Evolutionary conservation across 1,139 yeast genomes (phyloP).

Genomic region (Geotrichum cucujoidarum): DNA sequence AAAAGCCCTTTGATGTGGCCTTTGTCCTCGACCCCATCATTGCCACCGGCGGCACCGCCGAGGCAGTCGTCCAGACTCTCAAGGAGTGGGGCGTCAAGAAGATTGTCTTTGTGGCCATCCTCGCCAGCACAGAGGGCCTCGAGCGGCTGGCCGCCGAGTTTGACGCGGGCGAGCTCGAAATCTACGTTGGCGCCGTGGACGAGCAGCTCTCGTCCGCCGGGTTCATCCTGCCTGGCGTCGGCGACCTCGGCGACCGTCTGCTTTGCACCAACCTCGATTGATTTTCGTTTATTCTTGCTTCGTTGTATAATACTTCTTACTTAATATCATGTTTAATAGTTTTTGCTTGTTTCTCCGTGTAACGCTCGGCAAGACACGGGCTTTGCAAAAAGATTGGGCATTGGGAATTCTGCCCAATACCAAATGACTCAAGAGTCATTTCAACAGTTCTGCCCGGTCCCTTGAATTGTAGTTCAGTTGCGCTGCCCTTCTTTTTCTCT

Average conservation of each 20-base stretch:
- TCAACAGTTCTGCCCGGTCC: too few species aligned
- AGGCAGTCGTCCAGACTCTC: constrained; percentile 35
- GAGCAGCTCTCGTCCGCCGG: constrained; percentile 29
- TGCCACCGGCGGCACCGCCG: constrained; percentile 39
- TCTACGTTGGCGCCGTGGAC: constrained; percentile 35
- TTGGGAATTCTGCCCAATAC: too few species aligned
- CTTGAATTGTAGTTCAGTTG: too few species aligned
- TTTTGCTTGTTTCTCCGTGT: too few species aligned
- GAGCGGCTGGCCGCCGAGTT: constrained; percentile 29
- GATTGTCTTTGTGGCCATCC: constrained; percentile 31
- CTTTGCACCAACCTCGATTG: constrained; percentile 16
- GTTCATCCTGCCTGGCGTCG: constrained; percentile 37
- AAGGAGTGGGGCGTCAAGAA: constrained; percentile 36
- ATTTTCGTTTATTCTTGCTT: too few species aligned
- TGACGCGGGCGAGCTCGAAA: constrained; percentile 26
- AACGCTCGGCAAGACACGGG: too few species aligned
- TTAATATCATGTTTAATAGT: too few species aligned
- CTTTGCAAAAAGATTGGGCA: too few species aligned
- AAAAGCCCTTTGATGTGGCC: constrained; percentile 28
- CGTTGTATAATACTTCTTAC: too few species aligned
- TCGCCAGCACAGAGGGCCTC: constrained; percentile 32
- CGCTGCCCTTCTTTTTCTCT: not conserved
- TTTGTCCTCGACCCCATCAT: constrained; percentile 37
- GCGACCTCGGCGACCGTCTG: constrained; percentile 38
- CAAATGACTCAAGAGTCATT: too few species aligned